Evolutionary conservation across 805 yeast species (phyloP).

Genomic region (Lachancea thermotolerans): DNA sequence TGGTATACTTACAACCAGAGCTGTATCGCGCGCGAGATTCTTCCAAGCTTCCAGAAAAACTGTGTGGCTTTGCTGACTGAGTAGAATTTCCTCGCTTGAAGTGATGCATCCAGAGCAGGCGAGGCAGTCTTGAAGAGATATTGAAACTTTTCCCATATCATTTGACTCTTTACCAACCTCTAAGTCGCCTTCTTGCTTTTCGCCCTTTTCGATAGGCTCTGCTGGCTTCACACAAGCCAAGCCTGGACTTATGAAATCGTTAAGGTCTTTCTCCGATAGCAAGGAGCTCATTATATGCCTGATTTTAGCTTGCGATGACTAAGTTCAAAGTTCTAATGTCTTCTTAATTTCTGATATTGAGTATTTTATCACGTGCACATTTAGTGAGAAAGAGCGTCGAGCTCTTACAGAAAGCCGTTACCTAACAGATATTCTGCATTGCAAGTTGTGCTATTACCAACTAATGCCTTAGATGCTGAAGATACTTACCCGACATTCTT

Average conservation of each 20-base stretch:
- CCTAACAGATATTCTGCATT: no score
- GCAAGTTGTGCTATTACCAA: no score
- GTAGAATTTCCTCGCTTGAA: conserved; percentile 90
- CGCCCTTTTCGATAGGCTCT: conserved; percentile 26
- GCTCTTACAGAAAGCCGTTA: no score
- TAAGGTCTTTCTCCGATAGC: conserved; percentile 81
- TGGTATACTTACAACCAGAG: conserved; percentile 69
- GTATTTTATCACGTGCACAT: no score
- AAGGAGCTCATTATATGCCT: conserved; percentile 65
- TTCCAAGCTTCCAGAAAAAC: conserved; percentile 60
- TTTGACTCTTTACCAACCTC: conserved; percentile 62
- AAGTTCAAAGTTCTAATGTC: background rate
- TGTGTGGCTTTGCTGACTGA: conserved; percentile 83
- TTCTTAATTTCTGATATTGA: background rate
- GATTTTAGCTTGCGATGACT: background rate
- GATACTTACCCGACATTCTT: no score
- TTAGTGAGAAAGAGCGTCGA: no score
- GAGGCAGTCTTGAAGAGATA: conserved; percentile 83
- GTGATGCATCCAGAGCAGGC: conserved; percentile 98
- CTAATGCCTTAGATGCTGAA: no score
- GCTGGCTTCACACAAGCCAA: conserved; percentile 91
- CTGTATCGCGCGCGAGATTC: conserved; percentile 29
- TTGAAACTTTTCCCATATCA: conserved; percentile 70
- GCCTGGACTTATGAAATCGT: conserved; percentile 92
- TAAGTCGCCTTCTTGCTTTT: conserved; percentile 33